These are phyloP conservation scores for Colletotrichum tanaceti DNA, from an alignment of 2,329 filamentous ascomycete species.

Conservation along the genomic window DNA sequence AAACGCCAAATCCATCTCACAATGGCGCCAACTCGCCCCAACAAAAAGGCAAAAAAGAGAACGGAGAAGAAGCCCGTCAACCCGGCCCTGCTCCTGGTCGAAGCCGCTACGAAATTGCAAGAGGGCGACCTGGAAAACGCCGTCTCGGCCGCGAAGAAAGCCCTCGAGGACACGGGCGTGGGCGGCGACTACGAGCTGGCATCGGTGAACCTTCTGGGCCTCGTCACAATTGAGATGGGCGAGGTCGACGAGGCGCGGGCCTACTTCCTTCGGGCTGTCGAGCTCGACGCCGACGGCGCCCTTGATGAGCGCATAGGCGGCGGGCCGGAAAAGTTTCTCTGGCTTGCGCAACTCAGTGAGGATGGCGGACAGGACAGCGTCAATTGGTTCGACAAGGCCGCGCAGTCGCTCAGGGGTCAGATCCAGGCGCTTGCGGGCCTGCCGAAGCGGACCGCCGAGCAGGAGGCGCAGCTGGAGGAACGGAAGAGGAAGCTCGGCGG, in stretches of 20 bases:
- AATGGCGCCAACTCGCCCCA: conserved; percentile 58
- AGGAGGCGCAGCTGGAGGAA: conserved; percentile 65
- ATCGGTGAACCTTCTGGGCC: conserved; percentile 80
- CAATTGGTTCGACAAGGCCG: conserved; percentile 76
- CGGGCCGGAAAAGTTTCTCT: conserved; percentile 93
- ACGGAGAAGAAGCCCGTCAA: conserved; percentile 45
- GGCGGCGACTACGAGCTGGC: conserved; percentile 67
- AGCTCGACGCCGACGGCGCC: conserved; percentile 80
- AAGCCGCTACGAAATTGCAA: conserved; percentile 56
- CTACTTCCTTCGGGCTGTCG: conserved; percentile 78
- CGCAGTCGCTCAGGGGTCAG: conserved; percentile 76
- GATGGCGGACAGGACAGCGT: conserved; percentile 75
- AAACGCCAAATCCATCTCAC: neutral
- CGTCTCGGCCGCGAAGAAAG: conserved; percentile 54
- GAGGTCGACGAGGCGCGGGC: conserved; percentile 79
- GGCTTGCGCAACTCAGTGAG: conserved; percentile 89
- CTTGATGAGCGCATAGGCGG: conserved; percentile 79
- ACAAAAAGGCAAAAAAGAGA: conserved; percentile 52
- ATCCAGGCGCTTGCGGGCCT: conserved; percentile 72
- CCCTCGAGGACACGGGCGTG: conserved; percentile 57
- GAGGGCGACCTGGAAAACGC: conserved; percentile 57
- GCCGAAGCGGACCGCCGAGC: conserved; percentile 52
- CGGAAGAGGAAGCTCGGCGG: conserved; percentile 86
- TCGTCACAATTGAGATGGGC: conserved; percentile 85
- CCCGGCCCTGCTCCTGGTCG: conserved; percentile 49